Percentiles rank a stretch among this genome's conserved stretches.
phyloP scores from a whole-genome alignment of 2,329 filamentous ascomycete species.

The Blastomyces parvus region DNA sequence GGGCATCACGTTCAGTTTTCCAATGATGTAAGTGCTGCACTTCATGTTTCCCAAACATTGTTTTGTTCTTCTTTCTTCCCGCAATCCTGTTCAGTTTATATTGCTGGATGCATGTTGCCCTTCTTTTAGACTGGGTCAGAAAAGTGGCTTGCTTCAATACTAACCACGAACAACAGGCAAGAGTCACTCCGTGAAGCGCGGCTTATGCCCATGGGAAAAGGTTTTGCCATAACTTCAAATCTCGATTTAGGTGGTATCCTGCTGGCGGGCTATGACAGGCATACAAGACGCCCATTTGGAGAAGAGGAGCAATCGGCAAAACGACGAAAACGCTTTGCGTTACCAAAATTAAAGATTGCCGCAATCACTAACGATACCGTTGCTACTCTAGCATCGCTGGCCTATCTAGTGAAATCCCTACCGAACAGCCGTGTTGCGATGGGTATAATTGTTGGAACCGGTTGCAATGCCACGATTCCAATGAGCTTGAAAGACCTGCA shows the following conservation, averaged over 20 bases:
- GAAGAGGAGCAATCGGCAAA: constrained; percentile 35
- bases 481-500: constrained; percentile 56
- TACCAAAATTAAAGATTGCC: constrained; percentile 60
- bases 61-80: not conserved
- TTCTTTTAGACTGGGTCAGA: not conserved
- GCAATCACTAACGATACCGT: constrained; percentile 78
- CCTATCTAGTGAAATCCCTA: constrained; percentile 57
- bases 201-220: constrained; percentile 50
- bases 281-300: constrained; percentile 35
- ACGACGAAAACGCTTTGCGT: constrained; percentile 36
- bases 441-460: constrained; percentile 73
- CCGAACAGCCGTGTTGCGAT: constrained; percentile 59
- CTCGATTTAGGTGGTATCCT: constrained; percentile 47
- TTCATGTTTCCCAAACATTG: not conserved
- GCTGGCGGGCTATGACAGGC: constrained; percentile 45
- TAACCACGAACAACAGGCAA: constrained; percentile 35
- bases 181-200: constrained; percentile 46
- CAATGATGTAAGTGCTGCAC: constrained; percentile 36
- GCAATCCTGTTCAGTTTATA: not conserved
- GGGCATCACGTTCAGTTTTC: constrained; percentile 44
- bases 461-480: constrained; percentile 70
- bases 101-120: not conserved
- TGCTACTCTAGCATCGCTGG: constrained; percentile 66
- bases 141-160: not conserved
- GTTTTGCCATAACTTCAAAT: constrained; percentile 48